These are phyloP conservation scores for Solanum chaucha DNA, from an alignment of 257 asterid genomes.

Conservation along the genomic window DNA sequence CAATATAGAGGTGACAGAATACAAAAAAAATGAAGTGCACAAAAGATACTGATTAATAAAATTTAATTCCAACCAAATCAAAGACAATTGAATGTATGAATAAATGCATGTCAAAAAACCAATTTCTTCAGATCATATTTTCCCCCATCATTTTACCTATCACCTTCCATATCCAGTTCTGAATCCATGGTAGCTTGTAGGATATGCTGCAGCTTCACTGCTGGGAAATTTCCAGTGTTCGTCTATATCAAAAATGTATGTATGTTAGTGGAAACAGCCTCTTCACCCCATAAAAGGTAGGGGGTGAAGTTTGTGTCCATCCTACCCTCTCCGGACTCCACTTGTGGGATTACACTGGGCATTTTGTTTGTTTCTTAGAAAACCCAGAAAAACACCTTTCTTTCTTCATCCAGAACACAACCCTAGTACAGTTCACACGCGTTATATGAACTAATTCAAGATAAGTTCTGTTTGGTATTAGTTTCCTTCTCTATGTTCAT, in stretches of 20 bases:
- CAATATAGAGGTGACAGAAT: no score
- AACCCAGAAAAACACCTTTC: background rate
- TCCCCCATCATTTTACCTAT: no score
- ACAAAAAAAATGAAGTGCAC: no score
- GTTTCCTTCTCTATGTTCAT: slow-evolving; percentile 18
- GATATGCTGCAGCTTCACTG: background rate
- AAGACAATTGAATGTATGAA: no score
- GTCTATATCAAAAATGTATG: background rate
- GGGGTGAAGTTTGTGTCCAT: background rate
- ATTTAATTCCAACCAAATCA: no score
- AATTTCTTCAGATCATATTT: no score
- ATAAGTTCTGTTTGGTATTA: background rate
- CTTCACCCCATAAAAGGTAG: background rate
- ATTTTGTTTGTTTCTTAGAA: background rate
- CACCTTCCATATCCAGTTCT: no score
- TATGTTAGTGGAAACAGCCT: background rate
- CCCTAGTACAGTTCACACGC: background rate
- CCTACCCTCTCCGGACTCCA: background rate
- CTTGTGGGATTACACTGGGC: background rate
- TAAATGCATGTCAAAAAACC: no score
- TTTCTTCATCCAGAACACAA: background rate
- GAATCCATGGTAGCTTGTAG: no score
- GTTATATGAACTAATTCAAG: background rate
- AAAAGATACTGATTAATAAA: no score
- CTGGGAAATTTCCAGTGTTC: background rate